Conservation (phyloP, 495 filamentous ascomycete genomes). For the Pyrenopolyporus hunteri region DNA sequence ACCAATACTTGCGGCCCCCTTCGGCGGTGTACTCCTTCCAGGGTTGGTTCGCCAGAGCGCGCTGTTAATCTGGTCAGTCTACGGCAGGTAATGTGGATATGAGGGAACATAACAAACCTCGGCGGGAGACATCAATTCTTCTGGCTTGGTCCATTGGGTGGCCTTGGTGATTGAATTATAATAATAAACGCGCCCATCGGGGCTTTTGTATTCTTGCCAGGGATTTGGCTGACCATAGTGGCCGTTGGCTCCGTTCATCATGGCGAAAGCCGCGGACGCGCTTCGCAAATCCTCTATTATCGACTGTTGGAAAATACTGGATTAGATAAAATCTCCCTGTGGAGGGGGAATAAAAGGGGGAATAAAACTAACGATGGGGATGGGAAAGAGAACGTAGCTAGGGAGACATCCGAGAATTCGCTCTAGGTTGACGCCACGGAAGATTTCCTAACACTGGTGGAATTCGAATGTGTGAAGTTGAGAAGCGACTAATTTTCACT, state of each 20-base stretch:
- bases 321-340: not conserved
- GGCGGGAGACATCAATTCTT: conserved; percentile 82
- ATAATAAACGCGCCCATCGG: conserved; percentile 90
- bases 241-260: conserved; percentile 67
- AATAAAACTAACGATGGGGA: not conserved
- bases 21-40: conserved; percentile 93
- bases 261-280: conserved; percentile 43
- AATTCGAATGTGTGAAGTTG: not conserved
- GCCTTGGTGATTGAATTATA: conserved; percentile 85
- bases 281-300: conserved; percentile 1
- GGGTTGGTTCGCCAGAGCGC: conserved; percentile 79
- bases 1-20: conserved; percentile 91
- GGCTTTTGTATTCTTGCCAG: conserved; percentile 85
- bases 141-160: conserved; percentile 93
- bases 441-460: too few species aligned
- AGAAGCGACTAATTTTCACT: not conserved
- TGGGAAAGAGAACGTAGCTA: too few species aligned
- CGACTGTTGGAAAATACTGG: not conserved
- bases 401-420: too few species aligned
- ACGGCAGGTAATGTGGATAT: conserved; percentile 1
- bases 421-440: too few species aligned
- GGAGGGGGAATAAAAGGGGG: not conserved
- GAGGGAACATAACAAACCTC: conserved; percentile 65
- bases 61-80: conserved; percentile 52
- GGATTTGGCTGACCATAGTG: conserved; percentile 58